phyloP scores from a whole-genome alignment of 2,329 filamentous ascomycete genomes.

The Colletotrichum orchidophilum region DNA sequence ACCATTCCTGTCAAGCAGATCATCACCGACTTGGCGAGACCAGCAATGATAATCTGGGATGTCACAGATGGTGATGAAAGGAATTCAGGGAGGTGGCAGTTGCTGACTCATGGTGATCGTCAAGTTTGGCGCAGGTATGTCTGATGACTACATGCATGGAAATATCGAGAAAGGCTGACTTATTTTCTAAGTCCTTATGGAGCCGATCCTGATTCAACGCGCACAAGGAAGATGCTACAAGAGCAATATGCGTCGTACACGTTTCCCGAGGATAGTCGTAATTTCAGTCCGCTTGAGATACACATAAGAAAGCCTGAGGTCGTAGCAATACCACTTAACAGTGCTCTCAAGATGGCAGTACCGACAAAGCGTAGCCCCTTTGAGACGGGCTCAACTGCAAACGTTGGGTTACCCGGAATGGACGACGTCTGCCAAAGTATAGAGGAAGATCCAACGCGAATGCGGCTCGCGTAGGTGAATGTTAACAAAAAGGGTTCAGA shows the following conservation, averaged over 20 bases:
- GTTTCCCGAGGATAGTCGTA: not conserved
- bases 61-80: not conserved
- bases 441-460: not conserved
- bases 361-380: not conserved
- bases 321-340: too few species aligned
- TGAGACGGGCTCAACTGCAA: not conserved
- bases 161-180: not conserved
- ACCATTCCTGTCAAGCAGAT: slow-evolving; percentile 37
- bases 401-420: not conserved
- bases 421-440: not conserved
- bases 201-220: not conserved
- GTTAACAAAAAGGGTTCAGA: not conserved
- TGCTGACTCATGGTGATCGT: not conserved
- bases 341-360: not conserved
- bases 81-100: not conserved
- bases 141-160: not conserved
- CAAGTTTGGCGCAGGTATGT: not conserved
- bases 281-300: not conserved
- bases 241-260: not conserved
- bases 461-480: not conserved
- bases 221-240: not conserved
- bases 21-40: slow-evolving; percentile 34
- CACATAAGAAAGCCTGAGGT: not conserved
- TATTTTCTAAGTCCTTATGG: not conserved
- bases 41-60: slow-evolving; percentile 36